Conservation (phyloP, 345 rosid genomes). For the Microthlaspi erraticum region DNA sequence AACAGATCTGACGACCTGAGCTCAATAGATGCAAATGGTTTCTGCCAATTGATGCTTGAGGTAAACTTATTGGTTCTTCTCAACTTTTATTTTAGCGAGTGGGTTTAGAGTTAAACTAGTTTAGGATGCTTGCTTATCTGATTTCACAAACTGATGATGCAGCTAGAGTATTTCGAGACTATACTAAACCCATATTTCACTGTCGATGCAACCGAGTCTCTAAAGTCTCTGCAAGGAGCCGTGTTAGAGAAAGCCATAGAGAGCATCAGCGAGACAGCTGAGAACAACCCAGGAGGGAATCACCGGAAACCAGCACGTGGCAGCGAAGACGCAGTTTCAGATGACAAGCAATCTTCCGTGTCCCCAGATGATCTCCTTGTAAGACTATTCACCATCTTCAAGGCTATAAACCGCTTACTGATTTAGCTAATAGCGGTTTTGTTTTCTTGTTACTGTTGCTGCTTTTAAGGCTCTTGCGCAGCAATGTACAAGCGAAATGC, state of each 20-base stretch:
- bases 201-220: conserved; percentile 73
- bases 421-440: neutral
- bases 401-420: neutral
- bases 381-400: conserved; percentile 44
- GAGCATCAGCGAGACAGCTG: conserved; percentile 64
- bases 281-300: conserved; percentile 67
- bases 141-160: conserved; percentile 49
- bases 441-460: neutral
- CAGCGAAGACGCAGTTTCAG: conserved; percentile 83
- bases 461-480: conserved; percentile 71
- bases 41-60: conserved; percentile 97
- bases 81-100: neutral
- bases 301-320: conserved; percentile 85
- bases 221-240: conserved; percentile 79
- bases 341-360: conserved; percentile 71
- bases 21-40: conserved; percentile 85
- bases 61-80: conserved; percentile 44
- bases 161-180: conserved; percentile 96
- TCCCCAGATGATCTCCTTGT: conserved; percentile 94
- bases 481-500: conserved; percentile 77
- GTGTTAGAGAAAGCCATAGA: conserved; percentile 89
- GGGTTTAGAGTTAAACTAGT: conserved; percentile 1
- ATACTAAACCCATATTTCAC: conserved; percentile 81
- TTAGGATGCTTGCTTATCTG: neutral
- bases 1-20: conserved; percentile 64